Base-by-base conservation (phyloP, 345 rosid species). In the Ceriops zippeliana region DNA sequence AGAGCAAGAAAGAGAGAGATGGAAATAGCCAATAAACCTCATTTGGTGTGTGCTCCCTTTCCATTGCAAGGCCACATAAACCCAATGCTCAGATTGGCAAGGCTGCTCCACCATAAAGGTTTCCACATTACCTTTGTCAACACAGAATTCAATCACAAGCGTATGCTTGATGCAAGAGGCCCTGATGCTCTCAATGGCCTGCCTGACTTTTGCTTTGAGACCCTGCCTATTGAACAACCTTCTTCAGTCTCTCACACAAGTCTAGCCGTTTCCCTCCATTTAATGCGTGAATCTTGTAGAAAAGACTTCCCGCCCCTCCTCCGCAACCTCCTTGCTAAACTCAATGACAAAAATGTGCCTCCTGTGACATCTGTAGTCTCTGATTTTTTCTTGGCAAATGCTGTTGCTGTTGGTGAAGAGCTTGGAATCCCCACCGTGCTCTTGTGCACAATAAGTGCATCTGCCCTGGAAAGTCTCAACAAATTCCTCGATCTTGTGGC, bases 321-420 rank as follows among this genome's bases (percentile, higher is more conserved):
- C 30, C 47, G n/a, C 47, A 52, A 72, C 11, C 80, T 82, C 35
- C 74, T 84, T 4, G 37, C 61, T 11, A 52, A 62, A 59, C 81
- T 84, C 52, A 76, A 72, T 13, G 30, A 61, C 26, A 46, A 58
- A 9, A 51, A 69, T 21, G 58, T 67, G 27, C 83, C 84, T 0
- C 79, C 80, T 0, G 80, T 74, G 1, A 73, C 78, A 49, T 82
- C 84, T 69, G 66, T 84, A 27, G 78, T 80, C 30, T 82, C 86
- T 0, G 88, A 82, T 27, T 78, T 5, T 56, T 9, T 24, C 68
- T 76, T 80, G 88, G 70, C 67, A 53, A 82, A 80, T 70, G 74
- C 88, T 16, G 52, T 82, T 20, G 81, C 80, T 19, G 80, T 78
- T 0, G 86, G 86, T 1, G 84, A 72, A 27, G 31, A 78, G 54